Evolutionary conservation across 306 rosid species (phyloP).

Genomic region (Ochetophila trinervis): DNA sequence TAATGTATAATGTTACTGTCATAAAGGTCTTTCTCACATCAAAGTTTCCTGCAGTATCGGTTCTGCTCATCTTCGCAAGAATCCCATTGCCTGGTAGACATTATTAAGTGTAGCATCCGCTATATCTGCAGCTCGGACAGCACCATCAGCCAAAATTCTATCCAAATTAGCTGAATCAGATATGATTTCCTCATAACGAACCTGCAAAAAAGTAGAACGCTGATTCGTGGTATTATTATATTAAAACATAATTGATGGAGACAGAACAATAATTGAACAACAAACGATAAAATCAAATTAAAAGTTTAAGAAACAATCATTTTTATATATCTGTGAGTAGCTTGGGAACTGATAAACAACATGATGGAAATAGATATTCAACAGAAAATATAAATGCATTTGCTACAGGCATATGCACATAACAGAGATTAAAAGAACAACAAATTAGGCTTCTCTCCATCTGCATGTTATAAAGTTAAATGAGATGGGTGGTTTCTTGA

Average conservation of each 20-base stretch:
- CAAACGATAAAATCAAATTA: conserved; percentile 1
- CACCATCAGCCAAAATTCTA: conserved; percentile 77
- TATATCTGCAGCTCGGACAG: conserved; percentile 68
- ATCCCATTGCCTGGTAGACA: conserved; percentile 94
- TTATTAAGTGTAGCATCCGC: conserved; percentile 71
- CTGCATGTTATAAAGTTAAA: not conserved
- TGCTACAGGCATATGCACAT: not conserved
- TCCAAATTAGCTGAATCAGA: conserved; percentile 83
- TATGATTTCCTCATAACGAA: conserved; percentile 74
- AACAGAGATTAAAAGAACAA: not conserved
- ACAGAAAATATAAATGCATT: not conserved
- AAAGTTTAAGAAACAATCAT: conserved; percentile 9
- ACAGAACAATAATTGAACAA: not conserved
- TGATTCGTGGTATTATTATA: not conserved
- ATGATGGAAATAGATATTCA: not conserved
- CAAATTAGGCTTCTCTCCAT: not conserved
- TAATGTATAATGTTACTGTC: conserved; percentile 40
- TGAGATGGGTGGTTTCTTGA: too few species aligned
- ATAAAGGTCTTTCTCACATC: conserved; percentile 21
- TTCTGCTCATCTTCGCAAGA: conserved; percentile 52
- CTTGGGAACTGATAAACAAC: conserved; percentile 2
- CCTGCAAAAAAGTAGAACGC: conserved; percentile 43
- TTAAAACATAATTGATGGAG: conserved; percentile 13
- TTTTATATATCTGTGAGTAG: not conserved
- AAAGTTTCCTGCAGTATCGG: conserved; percentile 15